A percentile compares a stretch with the other conserved stretches of the same genome.
Evolutionary conservation across 768 basidiomycete species (phyloP).

Genomic region (Tulasnella sp.): DNA sequence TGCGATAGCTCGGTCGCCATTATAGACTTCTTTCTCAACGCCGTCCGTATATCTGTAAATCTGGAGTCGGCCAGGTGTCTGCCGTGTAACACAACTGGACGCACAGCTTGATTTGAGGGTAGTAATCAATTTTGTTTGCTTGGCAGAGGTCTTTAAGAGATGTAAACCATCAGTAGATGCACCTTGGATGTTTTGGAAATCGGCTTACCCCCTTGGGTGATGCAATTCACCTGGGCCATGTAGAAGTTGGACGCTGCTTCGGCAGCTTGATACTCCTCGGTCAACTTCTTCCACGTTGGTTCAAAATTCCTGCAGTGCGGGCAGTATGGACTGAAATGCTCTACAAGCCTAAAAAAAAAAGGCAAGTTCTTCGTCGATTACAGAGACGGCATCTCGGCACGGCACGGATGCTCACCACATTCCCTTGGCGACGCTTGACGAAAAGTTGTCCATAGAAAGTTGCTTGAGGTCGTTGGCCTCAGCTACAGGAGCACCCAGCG

Average conservation of each 20-base stretch:
- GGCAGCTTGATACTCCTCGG: constrained; percentile 44
- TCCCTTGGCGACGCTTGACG: constrained; percentile 34
- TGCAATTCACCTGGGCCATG: constrained; percentile 79
- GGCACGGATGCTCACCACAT: constrained; percentile 37
- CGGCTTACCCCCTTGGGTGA: constrained; percentile 66
- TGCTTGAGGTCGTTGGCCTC: constrained; percentile 31
- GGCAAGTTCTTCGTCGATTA: neutral
- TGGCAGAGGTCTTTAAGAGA: constrained; percentile 65
- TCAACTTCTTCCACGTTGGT: constrained; percentile 74
- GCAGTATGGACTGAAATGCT: constrained; percentile 86
- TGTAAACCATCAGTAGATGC: neutral
- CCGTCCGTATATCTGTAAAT: constrained; percentile 50
- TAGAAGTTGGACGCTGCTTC: constrained; percentile 48
- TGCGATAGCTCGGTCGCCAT: constrained; percentile 52
- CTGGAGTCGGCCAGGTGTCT: neutral
- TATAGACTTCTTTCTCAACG: constrained; percentile 54
- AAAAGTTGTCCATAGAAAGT: constrained; percentile 40
- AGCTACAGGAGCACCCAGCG: neutral
- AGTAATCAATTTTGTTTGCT: constrained; percentile 62
- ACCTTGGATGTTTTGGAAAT: too few species aligned
- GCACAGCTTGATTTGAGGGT: constrained; percentile 74
- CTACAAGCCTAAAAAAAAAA: constrained; percentile 57
- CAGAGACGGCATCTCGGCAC: constrained; percentile 2
- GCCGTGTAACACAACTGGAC: neutral
- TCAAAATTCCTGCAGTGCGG: constrained; percentile 73